Conservation (phyloP, 352 stramenopile genomes). For the Pythium folliculosum region DNA sequence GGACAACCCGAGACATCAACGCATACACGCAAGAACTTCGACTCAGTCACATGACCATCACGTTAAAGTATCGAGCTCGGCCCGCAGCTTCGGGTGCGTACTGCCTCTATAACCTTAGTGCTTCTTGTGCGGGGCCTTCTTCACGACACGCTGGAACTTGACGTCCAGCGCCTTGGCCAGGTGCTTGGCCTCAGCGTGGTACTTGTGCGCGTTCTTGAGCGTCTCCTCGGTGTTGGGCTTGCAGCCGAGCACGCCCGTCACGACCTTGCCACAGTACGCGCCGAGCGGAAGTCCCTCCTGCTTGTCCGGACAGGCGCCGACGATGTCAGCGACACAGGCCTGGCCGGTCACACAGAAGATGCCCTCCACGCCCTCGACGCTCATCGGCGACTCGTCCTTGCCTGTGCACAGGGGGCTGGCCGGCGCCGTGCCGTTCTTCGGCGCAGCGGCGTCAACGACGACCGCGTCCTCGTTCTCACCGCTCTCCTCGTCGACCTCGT, state of each 20-base stretch:
- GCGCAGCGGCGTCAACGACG: background rate
- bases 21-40: no score
- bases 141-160: conserved; percentile 8
- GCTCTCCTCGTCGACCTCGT: conserved; percentile 3
- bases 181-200: no score
- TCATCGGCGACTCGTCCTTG: conserved; percentile 22
- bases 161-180: conserved; percentile 2
- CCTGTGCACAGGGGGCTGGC: conserved; percentile 3
- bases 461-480: background rate
- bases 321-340: conserved; percentile 17
- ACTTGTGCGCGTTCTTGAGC: background rate
- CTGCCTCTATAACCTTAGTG: background rate
- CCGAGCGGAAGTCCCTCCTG: conserved; percentile 12
- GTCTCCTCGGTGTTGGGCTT: background rate
- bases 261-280: conserved; percentile 15
- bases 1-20: no score
- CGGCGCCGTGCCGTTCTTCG: no score
- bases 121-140: conserved; percentile 12
- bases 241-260: conserved; percentile 7
- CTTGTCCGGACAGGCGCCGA: conserved; percentile 9
- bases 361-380: conserved; percentile 18
- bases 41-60: no score
- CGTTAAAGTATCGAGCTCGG: no score
- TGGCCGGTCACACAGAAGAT: conserved; percentile 23
- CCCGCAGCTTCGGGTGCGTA: background rate